Evolutionary conservation across 2,329 filamentous ascomycete genomes (phyloP), one percentile per base, ranked within the genome.

Genomic region (Colletotrichum eremochloae): DNA sequence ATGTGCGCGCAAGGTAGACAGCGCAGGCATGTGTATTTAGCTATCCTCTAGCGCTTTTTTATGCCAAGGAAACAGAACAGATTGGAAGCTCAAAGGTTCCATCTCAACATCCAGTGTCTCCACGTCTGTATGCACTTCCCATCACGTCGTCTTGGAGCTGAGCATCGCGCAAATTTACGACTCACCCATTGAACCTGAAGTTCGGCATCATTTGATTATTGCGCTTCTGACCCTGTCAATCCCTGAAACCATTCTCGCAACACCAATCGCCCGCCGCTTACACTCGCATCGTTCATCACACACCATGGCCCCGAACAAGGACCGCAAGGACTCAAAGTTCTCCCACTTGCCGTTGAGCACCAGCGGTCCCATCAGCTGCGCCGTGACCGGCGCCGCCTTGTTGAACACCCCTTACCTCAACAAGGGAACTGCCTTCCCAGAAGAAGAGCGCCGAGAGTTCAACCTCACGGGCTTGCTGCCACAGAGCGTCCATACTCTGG

Each of bases 381-480:
- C 82, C 53, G 76, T 83, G 44, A 79, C 77, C 0, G 82, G 82
- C 36, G 74, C 78, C 3, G 79, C 78, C 6, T 75, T 83, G 5
- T 78, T 83, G 56, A 83, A 82, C 72, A 79, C 77, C 1, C 80
- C 81, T 1, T 80, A 78, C 38, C 76, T 94, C 83, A 97, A 97
- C 84, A 96, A 96, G 81, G 94, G 94, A 40, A 94, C 94, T 3
- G 94, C 91, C 0, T 96, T 96, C 76, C 88, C 92, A 0, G 77
- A 84, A 0, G 83, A 93, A 38, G 94, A 97, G 78, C 89, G 94
- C 14, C 82, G 84, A 3, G 82, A 84, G 0, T 97, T 97, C 80
- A 88, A 89, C 42, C 87, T 97, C 2, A 87, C 90, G 24, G 93
- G 94, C 5, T 83, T 97, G 8, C 84, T 97, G 0, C 95, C 95